These are phyloP conservation scores for Astrocystis sublimbata DNA, from an alignment of 495 filamentous ascomycete species.

Conservation along the genomic window DNA sequence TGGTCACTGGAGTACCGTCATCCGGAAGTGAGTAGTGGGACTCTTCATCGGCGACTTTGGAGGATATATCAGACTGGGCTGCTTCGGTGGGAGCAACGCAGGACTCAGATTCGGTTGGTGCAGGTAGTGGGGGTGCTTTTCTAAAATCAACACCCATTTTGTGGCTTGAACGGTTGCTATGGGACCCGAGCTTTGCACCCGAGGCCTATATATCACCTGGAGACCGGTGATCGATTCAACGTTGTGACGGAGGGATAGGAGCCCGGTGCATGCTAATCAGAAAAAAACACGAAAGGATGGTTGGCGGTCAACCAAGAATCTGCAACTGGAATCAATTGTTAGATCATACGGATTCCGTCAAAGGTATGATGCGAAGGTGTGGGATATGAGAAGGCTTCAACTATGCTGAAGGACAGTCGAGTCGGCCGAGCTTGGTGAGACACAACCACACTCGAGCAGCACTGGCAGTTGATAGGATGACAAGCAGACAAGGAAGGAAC, in stretches of 20 bases:
- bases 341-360: background rate
- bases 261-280: background rate
- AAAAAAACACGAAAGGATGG: background rate
- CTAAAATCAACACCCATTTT: constrained; percentile 73
- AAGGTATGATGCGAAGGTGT: background rate
- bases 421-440: background rate
- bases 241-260: background rate
- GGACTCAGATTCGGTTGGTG: constrained; percentile 77
- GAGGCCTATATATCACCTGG: background rate
- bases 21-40: constrained; percentile 86
- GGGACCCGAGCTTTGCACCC: background rate
- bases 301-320: background rate
- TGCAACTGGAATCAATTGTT: background rate
- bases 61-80: constrained; percentile 72
- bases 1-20: constrained; percentile 91
- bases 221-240: background rate
- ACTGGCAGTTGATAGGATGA: background rate
- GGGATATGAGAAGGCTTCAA: background rate
- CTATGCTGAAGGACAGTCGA: constrained; percentile 5
- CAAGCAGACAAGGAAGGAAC: background rate
- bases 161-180: constrained; percentile 24
- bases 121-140: constrained; percentile 66
- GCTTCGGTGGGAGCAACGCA: constrained; percentile 57
- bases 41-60: constrained; percentile 67
- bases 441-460: background rate